These are phyloP conservation scores for Myrmaecium sp. DNA, from an alignment of 2,329 filamentous ascomycete genomes.

Conservation along the genomic window DNA sequence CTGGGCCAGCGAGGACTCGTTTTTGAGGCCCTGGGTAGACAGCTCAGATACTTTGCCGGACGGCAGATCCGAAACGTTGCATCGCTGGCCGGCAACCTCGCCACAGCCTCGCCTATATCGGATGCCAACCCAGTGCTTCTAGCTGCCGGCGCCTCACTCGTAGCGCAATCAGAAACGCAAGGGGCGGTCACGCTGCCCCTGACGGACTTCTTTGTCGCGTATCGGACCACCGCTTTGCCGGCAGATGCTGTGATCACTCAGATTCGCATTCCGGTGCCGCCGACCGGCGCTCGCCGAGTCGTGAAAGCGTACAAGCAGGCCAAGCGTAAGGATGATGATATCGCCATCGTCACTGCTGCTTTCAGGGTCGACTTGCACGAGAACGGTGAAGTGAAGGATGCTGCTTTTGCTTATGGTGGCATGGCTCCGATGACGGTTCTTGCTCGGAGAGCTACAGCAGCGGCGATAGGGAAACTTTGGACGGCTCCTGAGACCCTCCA, in stretches of 20 bases:
- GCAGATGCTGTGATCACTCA: constrained; percentile 65
- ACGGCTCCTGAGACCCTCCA: constrained; percentile 70
- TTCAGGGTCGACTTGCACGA: constrained; percentile 56
- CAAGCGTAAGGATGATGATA: constrained; percentile 93
- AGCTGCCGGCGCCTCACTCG: constrained; percentile 61
- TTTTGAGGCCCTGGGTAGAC: constrained; percentile 61
- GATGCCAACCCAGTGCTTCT: constrained; percentile 87
- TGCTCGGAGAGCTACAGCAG: constrained; percentile 56
- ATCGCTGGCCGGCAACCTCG: constrained; percentile 82
- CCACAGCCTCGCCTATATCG: constrained; percentile 85
- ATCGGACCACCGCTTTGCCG: constrained; percentile 65
- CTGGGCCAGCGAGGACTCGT: constrained; percentile 19
- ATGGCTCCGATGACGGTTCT: constrained; percentile 82
- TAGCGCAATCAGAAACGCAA: constrained; percentile 59
- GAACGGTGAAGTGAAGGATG: constrained; percentile 50
- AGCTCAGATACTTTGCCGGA: constrained; percentile 84
- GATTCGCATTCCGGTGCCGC: constrained; percentile 58
- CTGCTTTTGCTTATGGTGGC: constrained; percentile 74
- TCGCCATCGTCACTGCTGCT: constrained; percentile 85
- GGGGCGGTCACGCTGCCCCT: constrained; percentile 43
- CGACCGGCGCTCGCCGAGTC: constrained; percentile 54
- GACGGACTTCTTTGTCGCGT: constrained; percentile 77
- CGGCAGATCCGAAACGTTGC: constrained; percentile 90
- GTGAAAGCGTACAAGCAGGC: constrained; percentile 87
- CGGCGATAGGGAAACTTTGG: constrained; percentile 58